Base-by-base conservation (phyloP, 2,329 filamentous ascomycete genomes). In the Xylaria polymorpha region DNA sequence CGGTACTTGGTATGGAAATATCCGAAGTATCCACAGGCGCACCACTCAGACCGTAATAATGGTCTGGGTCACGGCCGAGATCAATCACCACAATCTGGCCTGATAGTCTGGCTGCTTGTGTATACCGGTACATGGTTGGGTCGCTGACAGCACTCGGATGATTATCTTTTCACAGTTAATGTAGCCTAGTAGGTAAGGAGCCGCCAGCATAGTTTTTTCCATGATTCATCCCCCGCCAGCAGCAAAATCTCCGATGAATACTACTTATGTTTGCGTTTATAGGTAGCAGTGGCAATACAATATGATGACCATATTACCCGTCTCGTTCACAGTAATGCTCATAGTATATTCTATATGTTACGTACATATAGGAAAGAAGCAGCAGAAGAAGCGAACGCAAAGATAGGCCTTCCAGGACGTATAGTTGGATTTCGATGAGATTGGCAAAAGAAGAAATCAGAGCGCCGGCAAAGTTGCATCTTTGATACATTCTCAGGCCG, bases 11-110 rank as follows among this genome's bases (percentile, higher is more conserved):
- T 44, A 51, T 66, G 63, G 63, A 63, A 64, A 61, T 61, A 68
- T 64, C 65, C 57, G 64, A 70, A 20, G 29, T 70, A 62, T 48
- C 63, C 64, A 70, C 68, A 61, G 55, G 39, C 70, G 66, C 65
- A 57, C 66, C 61, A 65, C 46, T 46, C 39, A 46, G 32, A 46
- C 56, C 66, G 66, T 63, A 69, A 60, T 50, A 44, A 64, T 67
- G 58, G 69, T 67, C 64, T 68, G 57, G 62, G 51, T 66, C 62
- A 56, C 25, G 35, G 57, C 61, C 50, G 25, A 65, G 50, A 61
- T 61, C 29, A 65, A 51, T 51, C 39, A 55, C 48, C 41, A 22
- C 41, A 37, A 8, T 48, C 60, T 55, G 59, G 32, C 22, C 9
- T 25, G 46, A 61, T 46, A 56, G 57, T 48, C 41, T 44, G 20